Base-by-base conservation (phyloP, 345 rosid genomes). In the Combretum micranthum region DNA sequence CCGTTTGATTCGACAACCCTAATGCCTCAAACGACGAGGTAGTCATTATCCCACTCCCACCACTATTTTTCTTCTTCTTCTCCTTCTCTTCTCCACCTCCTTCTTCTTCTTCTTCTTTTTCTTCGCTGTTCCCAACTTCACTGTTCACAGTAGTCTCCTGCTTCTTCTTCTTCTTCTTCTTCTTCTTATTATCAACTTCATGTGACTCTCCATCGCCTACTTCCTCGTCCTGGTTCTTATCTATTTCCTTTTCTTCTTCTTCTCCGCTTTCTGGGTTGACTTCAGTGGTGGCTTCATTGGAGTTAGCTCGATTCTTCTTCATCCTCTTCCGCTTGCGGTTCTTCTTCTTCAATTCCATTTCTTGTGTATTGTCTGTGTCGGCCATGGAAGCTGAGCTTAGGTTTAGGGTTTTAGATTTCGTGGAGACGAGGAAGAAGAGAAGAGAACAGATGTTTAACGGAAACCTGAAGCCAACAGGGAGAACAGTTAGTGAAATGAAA, bases 21-120 rank as follows among this genome's bases (percentile, higher is more conserved):
- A 89, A 57, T 0, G 89, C 77, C 12, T 80, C 96, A 60, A 93
- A 90, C 8, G 96, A 79, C 20, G 71, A 83, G 13, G 75, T 64
- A 46, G 88, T 93, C 96, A 89, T 85, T 26, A 93, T 93, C 52
- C 97, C 97, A 53, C 91, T 54, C 4, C 77, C 75, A 1, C 57
- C 67, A 47, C 43, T 57, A 61, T 58, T 63, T 65, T 64, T 60
- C 43, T 66, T 74, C 42, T 64, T 64, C 11, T 47, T 68, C 4
- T 56, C 61, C 14, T 63, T 69, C 7, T 53, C 67, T 15, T 52
- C 72, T 5, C 55, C 63, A 18, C 50, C 66, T 43, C 59, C 73
- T 16, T 57, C 60, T 37, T 25, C 22, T 18, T 6, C 57, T 37
- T 43, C 57, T 37, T 50, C 46, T 59, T 42, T 45, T 12, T 50